These are phyloP conservation scores for Alloteropsis angusta DNA, from an alignment of 202 grass and related monocot genomes.

Conservation along the genomic window DNA sequence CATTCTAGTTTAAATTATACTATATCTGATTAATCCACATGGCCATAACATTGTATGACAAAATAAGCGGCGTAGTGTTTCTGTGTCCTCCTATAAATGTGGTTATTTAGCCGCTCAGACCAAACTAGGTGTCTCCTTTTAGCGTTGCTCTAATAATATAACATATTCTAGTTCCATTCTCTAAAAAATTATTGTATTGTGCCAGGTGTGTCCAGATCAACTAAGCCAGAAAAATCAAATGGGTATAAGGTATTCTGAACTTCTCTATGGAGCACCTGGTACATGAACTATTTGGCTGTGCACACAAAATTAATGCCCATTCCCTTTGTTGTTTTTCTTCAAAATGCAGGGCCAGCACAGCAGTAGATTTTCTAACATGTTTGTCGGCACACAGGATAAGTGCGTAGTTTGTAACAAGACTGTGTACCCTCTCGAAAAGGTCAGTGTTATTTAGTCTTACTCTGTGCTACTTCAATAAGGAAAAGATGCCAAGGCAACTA, in stretches of 20 bases:
- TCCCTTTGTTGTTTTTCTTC: background rate
- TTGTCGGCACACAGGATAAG: slow-evolving; percentile 79
- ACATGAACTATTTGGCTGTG: slow-evolving; percentile 6
- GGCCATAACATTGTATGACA: background rate
- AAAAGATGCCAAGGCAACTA: background rate
- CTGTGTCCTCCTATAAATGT: background rate
- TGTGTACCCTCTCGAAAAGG: slow-evolving; percentile 90
- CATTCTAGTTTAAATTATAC: background rate
- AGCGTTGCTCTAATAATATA: background rate
- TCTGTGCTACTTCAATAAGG: slow-evolving; percentile 6
- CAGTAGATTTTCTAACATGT: slow-evolving; percentile 71
- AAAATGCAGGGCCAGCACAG: slow-evolving; percentile 43
- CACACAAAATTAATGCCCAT: background rate
- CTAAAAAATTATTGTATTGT: slow-evolving; percentile 18
- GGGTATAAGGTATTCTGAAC: slow-evolving; percentile 51
- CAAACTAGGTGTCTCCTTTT: background rate
- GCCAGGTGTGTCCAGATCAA: slow-evolving; percentile 57
- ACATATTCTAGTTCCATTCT: background rate
- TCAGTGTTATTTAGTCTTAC: slow-evolving; percentile 23
- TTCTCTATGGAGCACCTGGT: too few relatives aligned
- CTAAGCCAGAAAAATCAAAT: slow-evolving; percentile 61
- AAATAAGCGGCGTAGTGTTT: background rate
- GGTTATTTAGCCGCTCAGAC: background rate
- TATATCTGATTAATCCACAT: background rate
- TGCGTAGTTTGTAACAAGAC: slow-evolving; percentile 81